Evolutionary conservation across 345 rosid species (phyloP), one percentile per base, ranked within the genome.

Genomic region (Rubroshorea leprosula): DNA sequence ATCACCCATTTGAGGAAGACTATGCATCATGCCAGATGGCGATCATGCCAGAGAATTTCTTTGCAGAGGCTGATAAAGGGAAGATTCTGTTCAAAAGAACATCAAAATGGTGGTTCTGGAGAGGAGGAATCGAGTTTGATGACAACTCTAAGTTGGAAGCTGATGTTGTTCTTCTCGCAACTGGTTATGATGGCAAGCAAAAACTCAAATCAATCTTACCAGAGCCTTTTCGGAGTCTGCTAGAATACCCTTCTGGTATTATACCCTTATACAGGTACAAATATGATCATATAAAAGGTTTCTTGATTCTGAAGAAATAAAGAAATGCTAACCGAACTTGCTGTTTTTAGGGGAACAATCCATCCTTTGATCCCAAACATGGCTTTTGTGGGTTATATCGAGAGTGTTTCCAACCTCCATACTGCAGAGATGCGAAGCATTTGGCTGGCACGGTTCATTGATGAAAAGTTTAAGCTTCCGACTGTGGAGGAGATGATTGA

Each of bases 21-120:
- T 84, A 83, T 26, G 90, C 95, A n/a, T 83, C 95, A n/a, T 89
- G 96, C 66, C 98, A 92, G 68, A 88, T 86, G 96, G 95, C 95
- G 0, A 83, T 92, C 60, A 29, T 86, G 65, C 98, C 98, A 0
- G 82, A 81, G 5, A 79, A 72, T 11, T 92, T 92, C 76, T 92
- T 89, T 67, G 49, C 76, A 0, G 90, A 92, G 71, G 96, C 87
- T 5, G 93, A 86, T 44, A 80, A 92, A 48, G 95, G 93, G 8
- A 84, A 71, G 51, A 89, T 92, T 65, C 55, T 69, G 62, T 77
- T 92, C 77, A 89, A 74, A 73, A 86, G 62, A 65, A 19, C 87
- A 22, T 74, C 85, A 18, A 89, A 77, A 38, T 89, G 95, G 93
- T 80, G 95, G 74, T 92, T 92, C 61, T 70, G 72, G 56, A 71